Conservation (phyloP, 495 filamentous ascomycete species). For the Aspergillus avenaceus region DNA sequence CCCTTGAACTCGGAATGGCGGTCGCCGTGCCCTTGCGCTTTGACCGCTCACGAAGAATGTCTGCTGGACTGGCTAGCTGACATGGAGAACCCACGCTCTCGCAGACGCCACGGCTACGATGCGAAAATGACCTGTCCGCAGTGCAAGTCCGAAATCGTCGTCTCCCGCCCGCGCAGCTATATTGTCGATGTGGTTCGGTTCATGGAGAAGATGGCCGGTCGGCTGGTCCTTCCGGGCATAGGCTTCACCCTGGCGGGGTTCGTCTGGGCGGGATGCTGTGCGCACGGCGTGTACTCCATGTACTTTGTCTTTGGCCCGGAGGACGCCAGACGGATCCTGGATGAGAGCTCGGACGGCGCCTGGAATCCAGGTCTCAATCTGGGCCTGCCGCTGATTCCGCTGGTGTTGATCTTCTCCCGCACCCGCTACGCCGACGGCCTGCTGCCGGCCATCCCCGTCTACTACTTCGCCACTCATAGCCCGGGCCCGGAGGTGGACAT, state of each 20-base stretch:
- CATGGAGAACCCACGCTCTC: conserved; percentile 59
- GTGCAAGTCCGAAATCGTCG: conserved; percentile 75
- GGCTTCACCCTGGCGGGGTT: conserved; percentile 51
- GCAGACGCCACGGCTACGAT: conserved; percentile 39
- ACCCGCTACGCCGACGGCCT: conserved; percentile 55
- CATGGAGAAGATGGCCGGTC: conserved; percentile 50
- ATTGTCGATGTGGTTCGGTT: conserved; percentile 56
- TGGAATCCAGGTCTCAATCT: conserved; percentile 44
- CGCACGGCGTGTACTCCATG: conserved; percentile 57
- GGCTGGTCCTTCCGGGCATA: conserved; percentile 56
- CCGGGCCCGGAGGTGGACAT: conserved; percentile 40
- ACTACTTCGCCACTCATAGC: conserved; percentile 54
- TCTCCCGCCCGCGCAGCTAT: conserved; percentile 67
- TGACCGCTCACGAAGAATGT: conserved; percentile 88
- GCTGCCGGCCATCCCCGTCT: conserved; percentile 58
- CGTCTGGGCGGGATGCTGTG: conserved; percentile 50
- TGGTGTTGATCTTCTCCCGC: conserved; percentile 55
- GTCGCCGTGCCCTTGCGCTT: conserved; percentile 79
- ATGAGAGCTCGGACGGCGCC: conserved; percentile 31
- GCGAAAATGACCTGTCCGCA: conserved; percentile 75
- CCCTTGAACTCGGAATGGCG: conserved; percentile 70
- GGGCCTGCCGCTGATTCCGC: conserved; percentile 59
- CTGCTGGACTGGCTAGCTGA: conserved; percentile 88
- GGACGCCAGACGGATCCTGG: conserved; percentile 50
- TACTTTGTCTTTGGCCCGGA: conserved; percentile 60